Base-by-base conservation (phyloP, 148 eudicot genomes). In the Gaultheria prostrata region DNA sequence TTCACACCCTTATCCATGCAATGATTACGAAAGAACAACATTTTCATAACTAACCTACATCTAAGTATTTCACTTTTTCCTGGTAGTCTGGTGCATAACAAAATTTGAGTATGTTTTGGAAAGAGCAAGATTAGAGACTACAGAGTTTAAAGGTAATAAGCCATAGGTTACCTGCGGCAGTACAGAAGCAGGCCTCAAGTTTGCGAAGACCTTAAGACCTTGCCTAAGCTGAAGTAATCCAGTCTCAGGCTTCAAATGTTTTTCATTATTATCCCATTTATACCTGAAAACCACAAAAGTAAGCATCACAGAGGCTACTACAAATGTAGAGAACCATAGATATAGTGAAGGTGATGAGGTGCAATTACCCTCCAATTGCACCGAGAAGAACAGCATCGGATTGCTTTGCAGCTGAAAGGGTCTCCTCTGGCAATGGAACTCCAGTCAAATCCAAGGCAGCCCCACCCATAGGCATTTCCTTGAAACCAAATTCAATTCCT, bases 321-420 rank as follows among this genome's bases (percentile, higher is more conserved):
- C 4, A 6, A 78, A 56, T 11, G 1, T 35, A 45, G 7, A 32
- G 72, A 70, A 43, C 33, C 65, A 50, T n/a, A n/a, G n/a, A n/a
- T n/a, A n/a, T n/a, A 83, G 48, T 50, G 80, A 26, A 50, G 54
- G 48, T 70, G 54, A 78, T 21, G 67, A 79, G 45, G 79, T 12
- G 67, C 63, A 17, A 24, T 85, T 86, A 95, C 98, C 98, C 98
- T 82, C 98, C 98, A 85, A 95, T 95, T 18, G 98, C 99, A 76
- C 98, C 99, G 51, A 96, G 97, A 85, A 96, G 99, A 86, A 96
- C 92, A 45, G 99, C 99, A 88, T 94, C 97, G 24, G 99, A 93
- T 83, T 89, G 89, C 88, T 91, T 92, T 50, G 97, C 95, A 59
- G 85, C 86, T 0, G 88, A 87, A 77, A 94, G 95, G 57, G 99